These are phyloP conservation scores for Jacaranda copaia DNA, from an alignment of 257 asterid genomes.

Conservation along the genomic window DNA sequence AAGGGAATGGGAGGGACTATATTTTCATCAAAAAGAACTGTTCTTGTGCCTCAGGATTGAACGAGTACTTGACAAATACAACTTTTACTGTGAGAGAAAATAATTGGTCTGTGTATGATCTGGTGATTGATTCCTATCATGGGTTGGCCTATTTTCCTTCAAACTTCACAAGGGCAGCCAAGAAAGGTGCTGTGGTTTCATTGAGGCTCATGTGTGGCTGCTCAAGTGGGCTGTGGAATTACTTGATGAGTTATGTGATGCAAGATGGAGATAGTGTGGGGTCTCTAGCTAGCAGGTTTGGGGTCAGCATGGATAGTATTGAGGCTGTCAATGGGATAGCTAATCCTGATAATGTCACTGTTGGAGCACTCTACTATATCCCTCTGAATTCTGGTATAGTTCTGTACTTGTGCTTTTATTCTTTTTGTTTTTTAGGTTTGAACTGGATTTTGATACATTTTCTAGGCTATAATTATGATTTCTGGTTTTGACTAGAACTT, in stretches of 20 bases:
- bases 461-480: constrained; percentile 5
- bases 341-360: constrained; percentile 87
- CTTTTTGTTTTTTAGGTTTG: constrained; percentile 21
- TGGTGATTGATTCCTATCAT: constrained; percentile 72
- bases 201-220: constrained; percentile 88
- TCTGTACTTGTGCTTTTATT: not conserved
- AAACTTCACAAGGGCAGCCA: constrained; percentile 76
- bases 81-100: constrained; percentile 77
- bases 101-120: constrained; percentile 75
- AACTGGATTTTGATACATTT: constrained; percentile 15
- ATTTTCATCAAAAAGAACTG: constrained; percentile 87
- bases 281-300: constrained; percentile 92
- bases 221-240: constrained; percentile 96
- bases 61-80: constrained; percentile 69
- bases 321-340: constrained; percentile 76
- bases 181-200: constrained; percentile 83
- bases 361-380: constrained; percentile 78
- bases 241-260: constrained; percentile 94
- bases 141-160: constrained; percentile 86
- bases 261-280: constrained; percentile 86
- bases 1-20: constrained; percentile 80
- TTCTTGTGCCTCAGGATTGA: constrained; percentile 72
- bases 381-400: constrained; percentile 83
- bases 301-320: constrained; percentile 96
- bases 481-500: constrained; percentile 30